phyloP scores from a whole-genome alignment of 305 asterid genomes.

The Galium porrigens region DNA sequence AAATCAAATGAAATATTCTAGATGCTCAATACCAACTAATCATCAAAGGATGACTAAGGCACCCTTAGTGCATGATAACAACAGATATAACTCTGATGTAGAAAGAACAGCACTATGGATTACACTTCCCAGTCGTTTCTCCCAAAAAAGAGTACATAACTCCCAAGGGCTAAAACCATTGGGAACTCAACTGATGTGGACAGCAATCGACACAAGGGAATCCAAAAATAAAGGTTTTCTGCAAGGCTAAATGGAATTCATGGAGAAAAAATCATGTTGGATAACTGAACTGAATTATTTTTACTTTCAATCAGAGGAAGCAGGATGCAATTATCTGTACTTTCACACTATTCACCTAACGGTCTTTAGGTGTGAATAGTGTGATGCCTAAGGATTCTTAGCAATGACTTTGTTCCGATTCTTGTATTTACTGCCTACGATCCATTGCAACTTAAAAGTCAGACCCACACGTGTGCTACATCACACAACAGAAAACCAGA shows the following conservation, averaged over 20 bases:
- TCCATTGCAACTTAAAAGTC: not conserved
- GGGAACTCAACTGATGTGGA: too few species aligned
- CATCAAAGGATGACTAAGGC: not conserved
- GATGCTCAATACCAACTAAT: not conserved
- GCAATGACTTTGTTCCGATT: not conserved
- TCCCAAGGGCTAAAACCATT: not conserved
- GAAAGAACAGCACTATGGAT: constrained; percentile 5
- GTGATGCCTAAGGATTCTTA: too few species aligned
- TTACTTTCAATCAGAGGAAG: too few species aligned
- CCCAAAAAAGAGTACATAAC: not conserved
- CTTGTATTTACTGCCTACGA: not conserved
- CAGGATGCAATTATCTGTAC: too few species aligned
- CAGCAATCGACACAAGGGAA: not conserved
- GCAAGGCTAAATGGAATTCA: not conserved
- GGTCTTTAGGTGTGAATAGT: too few species aligned
- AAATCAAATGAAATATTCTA: not conserved
- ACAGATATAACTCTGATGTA: not conserved
- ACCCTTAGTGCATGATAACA: not conserved
- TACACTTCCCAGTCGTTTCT: not conserved
- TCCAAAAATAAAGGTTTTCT: not conserved
- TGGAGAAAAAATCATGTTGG: not conserved
- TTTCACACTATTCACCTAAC: too few species aligned
- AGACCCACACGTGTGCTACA: not conserved
- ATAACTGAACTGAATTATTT: too few species aligned
- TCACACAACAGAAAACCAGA: constrained; percentile 3